Percentiles rank a stretch among this genome's conserved stretches.
Evolutionary conservation across 805 yeast species (phyloP).

Genomic region (Hanseniaspora occidentalis): DNA sequence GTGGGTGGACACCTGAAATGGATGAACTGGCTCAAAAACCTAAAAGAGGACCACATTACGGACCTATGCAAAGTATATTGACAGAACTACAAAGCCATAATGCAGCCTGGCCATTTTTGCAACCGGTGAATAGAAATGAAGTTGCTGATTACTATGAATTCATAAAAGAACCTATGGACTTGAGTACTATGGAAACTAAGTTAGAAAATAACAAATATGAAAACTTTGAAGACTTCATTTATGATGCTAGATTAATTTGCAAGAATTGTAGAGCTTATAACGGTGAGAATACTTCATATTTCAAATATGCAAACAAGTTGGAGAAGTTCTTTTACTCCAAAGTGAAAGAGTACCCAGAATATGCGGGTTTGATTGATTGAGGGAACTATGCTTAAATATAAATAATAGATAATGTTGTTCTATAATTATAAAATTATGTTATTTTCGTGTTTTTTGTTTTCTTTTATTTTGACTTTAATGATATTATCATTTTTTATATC

Average conservation of each 20-base stretch:
- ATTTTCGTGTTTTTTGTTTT: not conserved
- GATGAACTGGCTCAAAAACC: constrained; percentile 94
- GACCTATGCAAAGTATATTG: constrained; percentile 78
- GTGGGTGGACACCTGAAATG: constrained; percentile 98
- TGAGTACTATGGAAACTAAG: constrained; percentile 89
- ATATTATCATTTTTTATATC: not conserved
- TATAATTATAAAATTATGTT: not conserved
- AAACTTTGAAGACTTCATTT: constrained; percentile 79
- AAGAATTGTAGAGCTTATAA: constrained; percentile 89
- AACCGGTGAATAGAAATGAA: constrained; percentile 85
- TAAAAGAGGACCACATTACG: constrained; percentile 87
- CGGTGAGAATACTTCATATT: constrained; percentile 89
- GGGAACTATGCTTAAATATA: constrained; percentile 4
- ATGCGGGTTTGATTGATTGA: constrained; percentile 64
- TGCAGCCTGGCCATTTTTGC: constrained; percentile 95
- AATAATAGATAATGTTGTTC: too few relatives aligned
- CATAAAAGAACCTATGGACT: constrained; percentile 96
- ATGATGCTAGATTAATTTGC: constrained; percentile 77
- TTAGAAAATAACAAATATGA: constrained; percentile 86
- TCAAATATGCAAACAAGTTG: constrained; percentile 84
- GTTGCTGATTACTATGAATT: constrained; percentile 95
- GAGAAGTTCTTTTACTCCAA: constrained; percentile 80
- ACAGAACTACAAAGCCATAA: constrained; percentile 90
- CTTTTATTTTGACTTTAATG: not conserved
- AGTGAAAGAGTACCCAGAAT: constrained; percentile 85